Evolutionary conservation across 2,329 filamentous ascomycete species (phyloP).

Genomic region (Apiospora rasikravindrae): DNA sequence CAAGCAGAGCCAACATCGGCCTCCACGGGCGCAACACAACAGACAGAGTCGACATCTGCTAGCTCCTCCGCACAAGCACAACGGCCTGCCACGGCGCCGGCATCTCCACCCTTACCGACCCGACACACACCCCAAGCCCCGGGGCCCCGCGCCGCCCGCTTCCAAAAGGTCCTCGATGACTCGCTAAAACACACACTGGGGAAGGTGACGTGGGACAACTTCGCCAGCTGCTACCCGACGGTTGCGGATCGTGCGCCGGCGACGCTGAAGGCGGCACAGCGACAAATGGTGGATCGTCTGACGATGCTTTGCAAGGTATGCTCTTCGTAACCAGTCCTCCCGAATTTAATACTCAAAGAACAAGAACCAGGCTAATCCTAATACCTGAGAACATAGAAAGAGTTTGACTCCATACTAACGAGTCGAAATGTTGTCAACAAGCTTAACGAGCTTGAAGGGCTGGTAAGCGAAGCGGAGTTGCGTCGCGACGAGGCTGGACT

Average conservation of each 20-base stretch:
- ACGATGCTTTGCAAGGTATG: conserved; percentile 56
- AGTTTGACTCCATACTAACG: conserved; percentile 61
- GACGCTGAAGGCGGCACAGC: conserved; percentile 60
- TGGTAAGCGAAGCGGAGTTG: conserved; percentile 56
- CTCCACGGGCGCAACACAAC: conserved; percentile 20
- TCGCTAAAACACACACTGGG: conserved; percentile 59
- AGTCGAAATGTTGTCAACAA: conserved; percentile 58
- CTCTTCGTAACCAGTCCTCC: conserved; percentile 20
- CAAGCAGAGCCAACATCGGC: conserved; percentile 19
- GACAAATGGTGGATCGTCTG: conserved; percentile 62
- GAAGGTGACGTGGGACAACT: conserved; percentile 61
- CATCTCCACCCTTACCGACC: conserved; percentile 47
- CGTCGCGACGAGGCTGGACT: conserved; percentile 41
- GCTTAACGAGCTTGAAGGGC: conserved; percentile 63
- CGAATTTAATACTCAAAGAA: too few species aligned
- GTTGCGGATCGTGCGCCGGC: conserved; percentile 56
- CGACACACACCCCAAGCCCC: conserved; percentile 52
- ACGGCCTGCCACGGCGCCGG: conserved; percentile 23
- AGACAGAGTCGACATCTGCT: conserved; percentile 23
- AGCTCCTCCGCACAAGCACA: neutral
- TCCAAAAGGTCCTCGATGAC: conserved; percentile 58
- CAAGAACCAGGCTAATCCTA: neutral
- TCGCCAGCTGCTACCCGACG: conserved; percentile 66
- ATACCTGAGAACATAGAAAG: conserved; percentile 43
- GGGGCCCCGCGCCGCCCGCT: conserved; percentile 61